These are phyloP conservation scores for Abrus pulchellus DNA, from an alignment of 306 rosid species.

Conservation along the genomic window DNA sequence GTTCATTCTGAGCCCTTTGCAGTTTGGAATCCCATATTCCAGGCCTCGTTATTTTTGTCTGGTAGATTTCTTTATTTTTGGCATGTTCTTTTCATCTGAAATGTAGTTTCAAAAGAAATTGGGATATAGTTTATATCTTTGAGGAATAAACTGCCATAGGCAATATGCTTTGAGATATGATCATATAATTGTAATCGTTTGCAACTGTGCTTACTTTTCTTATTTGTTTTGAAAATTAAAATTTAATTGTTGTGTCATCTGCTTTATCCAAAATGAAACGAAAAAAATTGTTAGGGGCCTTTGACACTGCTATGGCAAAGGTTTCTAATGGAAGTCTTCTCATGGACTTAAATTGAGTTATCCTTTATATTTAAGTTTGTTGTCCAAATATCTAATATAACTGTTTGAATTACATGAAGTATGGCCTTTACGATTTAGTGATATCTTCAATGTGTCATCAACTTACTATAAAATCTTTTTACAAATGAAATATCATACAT, in stretches of 20 bases:
- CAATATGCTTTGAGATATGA: slow-evolving; percentile 21
- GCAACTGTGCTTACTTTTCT: slow-evolving; percentile 2
- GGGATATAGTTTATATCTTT: slow-evolving; percentile 25
- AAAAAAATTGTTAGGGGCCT: neutral
- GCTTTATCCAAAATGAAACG: neutral
- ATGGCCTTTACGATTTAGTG: neutral
- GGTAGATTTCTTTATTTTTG: slow-evolving; percentile 61
- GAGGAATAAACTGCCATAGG: slow-evolving; percentile 4
- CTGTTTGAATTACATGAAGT: neutral
- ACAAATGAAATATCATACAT: neutral
- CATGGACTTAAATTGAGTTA: neutral
- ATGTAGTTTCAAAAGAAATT: slow-evolving; percentile 17
- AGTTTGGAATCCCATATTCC: slow-evolving; percentile 95
- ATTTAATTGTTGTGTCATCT: neutral
- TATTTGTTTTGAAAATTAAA: neutral
- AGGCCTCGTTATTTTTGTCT: slow-evolving; percentile 97
- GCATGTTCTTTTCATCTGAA: slow-evolving; percentile 13
- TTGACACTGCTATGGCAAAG: neutral
- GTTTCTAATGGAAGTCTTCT: neutral
- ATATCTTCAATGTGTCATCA: neutral
- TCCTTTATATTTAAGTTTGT: slow-evolving; percentile 8
- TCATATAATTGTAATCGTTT: slow-evolving; percentile 16
- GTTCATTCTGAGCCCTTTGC: slow-evolving; percentile 91
- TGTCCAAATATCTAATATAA: neutral
- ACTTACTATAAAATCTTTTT: neutral